These are phyloP conservation scores for Asterella californica DNA, from an alignment of 225 moss, liverwort and hornwort genomes.

Conservation along the genomic window DNA sequence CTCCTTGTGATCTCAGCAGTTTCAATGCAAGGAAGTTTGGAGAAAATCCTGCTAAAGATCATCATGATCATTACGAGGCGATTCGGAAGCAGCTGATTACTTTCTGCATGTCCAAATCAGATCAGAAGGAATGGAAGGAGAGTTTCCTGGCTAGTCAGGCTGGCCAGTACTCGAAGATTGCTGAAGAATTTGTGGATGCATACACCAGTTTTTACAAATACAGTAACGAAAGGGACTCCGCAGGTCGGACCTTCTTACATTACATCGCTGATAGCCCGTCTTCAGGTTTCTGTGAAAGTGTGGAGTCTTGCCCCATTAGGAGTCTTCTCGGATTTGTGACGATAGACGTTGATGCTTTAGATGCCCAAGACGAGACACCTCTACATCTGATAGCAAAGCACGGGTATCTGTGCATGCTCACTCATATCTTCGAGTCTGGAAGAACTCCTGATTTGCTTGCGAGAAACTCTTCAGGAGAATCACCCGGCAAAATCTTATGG, in stretches of 20 bases:
- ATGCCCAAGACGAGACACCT: too few relatives aligned
- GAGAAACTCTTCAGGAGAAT: neutral
- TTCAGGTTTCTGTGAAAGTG: too few relatives aligned
- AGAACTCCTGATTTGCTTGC: neutral
- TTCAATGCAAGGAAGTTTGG: neutral
- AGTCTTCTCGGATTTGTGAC: too few relatives aligned
- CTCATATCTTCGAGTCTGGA: conserved; percentile 4
- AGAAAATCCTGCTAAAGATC: neutral
- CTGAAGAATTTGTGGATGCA: conserved; percentile 21
- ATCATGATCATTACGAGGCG: neutral
- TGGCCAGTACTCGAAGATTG: conserved; percentile 6
- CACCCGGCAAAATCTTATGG: too few relatives aligned
- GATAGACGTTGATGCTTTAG: too few relatives aligned
- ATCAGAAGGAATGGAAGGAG: neutral
- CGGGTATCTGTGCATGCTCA: conserved; percentile 4
- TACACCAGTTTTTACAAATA: conserved; percentile 9
- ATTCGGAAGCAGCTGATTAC: neutral
- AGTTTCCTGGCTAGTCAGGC: neutral
- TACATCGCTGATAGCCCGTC: too few relatives aligned
- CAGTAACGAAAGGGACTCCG: conserved; percentile 15
- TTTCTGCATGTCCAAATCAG: neutral
- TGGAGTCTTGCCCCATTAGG: too few relatives aligned
- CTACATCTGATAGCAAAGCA: too few relatives aligned
- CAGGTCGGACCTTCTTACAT: conserved; percentile 5
- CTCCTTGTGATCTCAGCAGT: neutral